phyloP scores from a whole-genome alignment of 805 yeast genomes.

The Zygotorulaspora florentina region DNA sequence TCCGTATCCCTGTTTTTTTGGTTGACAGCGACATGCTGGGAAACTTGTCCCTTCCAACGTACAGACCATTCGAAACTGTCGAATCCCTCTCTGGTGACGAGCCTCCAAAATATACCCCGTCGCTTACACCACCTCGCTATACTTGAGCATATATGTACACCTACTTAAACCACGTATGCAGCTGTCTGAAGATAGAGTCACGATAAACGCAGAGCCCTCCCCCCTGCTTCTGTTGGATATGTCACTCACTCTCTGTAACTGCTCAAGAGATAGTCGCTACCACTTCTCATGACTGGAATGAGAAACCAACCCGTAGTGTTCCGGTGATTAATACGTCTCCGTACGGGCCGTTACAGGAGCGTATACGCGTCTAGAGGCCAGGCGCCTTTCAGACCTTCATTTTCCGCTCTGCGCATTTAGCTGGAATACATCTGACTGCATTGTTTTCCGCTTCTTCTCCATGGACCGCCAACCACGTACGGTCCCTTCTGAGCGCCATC shows the following conservation, averaged over 20 bases:
- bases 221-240: no score
- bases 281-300: no score
- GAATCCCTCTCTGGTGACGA: conserved; percentile 1
- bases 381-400: neutral
- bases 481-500: neutral
- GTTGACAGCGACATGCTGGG: conserved; percentile 16
- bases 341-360: no score
- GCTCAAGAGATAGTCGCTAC: no score
- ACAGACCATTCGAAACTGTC: neutral
- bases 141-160: neutral
- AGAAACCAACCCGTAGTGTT: no score
- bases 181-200: no score
- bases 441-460: neutral
- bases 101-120: conserved; percentile 2
- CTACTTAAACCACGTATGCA: no score
- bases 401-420: neutral
- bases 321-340: neutral
- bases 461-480: neutral
- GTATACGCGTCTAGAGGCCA: neutral
- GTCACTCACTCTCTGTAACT: no score
- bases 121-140: conserved; percentile 1
- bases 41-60: conserved; percentile 12
- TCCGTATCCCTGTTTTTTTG: conserved; percentile 15
- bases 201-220: no score
- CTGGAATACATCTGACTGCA: no score